Evolutionary conservation across 345 rosid genomes (phyloP).

Genomic region (Hevea brasiliensis): DNA sequence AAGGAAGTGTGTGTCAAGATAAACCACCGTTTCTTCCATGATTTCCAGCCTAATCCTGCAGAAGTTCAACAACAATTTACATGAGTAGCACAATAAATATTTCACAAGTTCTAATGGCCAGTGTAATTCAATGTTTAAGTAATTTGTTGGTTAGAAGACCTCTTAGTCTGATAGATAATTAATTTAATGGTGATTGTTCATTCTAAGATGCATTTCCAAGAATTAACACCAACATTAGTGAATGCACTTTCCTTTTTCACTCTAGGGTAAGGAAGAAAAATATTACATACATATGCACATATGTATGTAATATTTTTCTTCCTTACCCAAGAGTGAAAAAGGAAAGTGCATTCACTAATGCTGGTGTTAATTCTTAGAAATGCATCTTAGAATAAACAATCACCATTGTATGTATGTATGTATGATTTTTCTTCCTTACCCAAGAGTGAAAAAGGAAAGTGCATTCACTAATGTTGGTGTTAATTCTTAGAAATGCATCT

Average conservation of each 20-base stretch:
- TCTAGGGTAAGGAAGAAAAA: not conserved
- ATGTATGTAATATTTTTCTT: not conserved
- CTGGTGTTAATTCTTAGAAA: not conserved
- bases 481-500: not conserved
- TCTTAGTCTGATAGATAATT: not conserved
- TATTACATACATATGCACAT: not conserved
- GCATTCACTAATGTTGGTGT: not conserved
- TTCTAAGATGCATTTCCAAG: not conserved
- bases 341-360: not conserved
- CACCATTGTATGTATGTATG: too few relatives aligned
- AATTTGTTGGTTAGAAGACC: not conserved
- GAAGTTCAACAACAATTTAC: conserved; percentile 12
- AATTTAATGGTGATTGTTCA: not conserved
- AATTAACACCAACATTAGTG: not conserved
- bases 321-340: not conserved
- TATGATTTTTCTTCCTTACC: not conserved
- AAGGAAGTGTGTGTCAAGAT: conserved; percentile 92
- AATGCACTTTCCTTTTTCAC: not conserved
- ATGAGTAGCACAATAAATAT: not conserved
- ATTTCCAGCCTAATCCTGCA: conserved; percentile 98
- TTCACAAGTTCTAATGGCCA: not conserved
- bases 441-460: not conserved
- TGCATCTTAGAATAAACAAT: not conserved
- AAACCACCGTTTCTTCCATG: conserved; percentile 99
- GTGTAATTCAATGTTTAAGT: not conserved